Evolutionary conservation across 495 filamentous ascomycete genomes (phyloP), one percentile per base, ranked within the genome.

Genomic region (Annulohypoxylon nitens): DNA sequence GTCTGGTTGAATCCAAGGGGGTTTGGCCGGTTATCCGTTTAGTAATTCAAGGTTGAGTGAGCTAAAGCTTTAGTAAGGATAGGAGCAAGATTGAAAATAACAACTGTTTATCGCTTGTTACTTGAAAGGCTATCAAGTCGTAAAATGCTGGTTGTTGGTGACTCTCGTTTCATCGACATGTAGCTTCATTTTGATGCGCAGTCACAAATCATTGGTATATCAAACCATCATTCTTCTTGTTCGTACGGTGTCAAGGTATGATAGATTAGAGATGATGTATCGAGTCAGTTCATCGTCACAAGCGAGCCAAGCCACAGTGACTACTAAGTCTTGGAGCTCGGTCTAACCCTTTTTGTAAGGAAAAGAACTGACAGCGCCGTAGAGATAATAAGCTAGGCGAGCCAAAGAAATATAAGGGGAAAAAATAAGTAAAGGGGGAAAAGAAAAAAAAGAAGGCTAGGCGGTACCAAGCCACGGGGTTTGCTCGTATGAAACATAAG

Each of bases 281-380:
- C 58, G 50, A 71, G 62, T 62, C 51, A 62, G 41, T 43, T 25
- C 43, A 45, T 63, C 43, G 50, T 74, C 71, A 69, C 71, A 62
- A 69, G 66, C 71, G 23, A 74, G 48, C 71, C 55, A 69, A 74
- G 71, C 67, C 67, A 67, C 62, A 62, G 47, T 10, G 47, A 60
- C 71, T 57, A 69, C 54, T 51, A 23, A 64, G 61, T 61, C 54
- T 74, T 55, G 6, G 11, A 54, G 71, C 60, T 74, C 66, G 66
- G 55, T 11, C 66, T 74, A 74, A 64, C 65, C 61, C 14, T n/a
- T 66, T 37, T 18, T 34, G 62, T 47, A 58, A 45, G 25, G 37
- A 59, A 57, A 48, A 26, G 36, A 30, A 8, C 34, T 53, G 37
- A 54, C 51, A 45, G 11, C n/a, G 57, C 36, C 63, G 50, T 51